Evolutionary conservation across 345 rosid genomes (phyloP).

Genomic region (Arabidopsis suecica): DNA sequence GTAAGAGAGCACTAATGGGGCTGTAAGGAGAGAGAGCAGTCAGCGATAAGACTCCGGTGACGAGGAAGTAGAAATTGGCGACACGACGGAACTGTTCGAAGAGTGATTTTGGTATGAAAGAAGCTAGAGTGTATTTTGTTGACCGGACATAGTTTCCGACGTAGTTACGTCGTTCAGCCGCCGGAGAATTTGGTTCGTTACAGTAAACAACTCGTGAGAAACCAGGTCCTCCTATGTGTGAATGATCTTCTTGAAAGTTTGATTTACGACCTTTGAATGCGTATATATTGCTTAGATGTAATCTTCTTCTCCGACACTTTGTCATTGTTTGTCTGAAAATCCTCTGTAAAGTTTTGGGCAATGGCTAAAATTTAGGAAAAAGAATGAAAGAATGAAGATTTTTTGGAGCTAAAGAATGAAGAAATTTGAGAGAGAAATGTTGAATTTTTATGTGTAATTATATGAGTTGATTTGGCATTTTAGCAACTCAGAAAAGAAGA

Average conservation of each 20-base stretch:
- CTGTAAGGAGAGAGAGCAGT: slow-evolving; percentile 85
- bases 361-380: background rate
- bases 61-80: slow-evolving; percentile 86
- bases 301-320: slow-evolving; percentile 57
- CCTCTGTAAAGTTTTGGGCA: background rate
- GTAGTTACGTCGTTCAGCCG: slow-evolving; percentile 57
- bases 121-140: slow-evolving; percentile 77
- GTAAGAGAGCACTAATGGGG: slow-evolving; percentile 77
- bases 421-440: slow-evolving; percentile 1
- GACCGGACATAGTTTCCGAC: slow-evolving; percentile 72
- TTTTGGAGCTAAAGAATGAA: background rate
- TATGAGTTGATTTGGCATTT: slow-evolving; percentile 10
- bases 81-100: slow-evolving; percentile 97
- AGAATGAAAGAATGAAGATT: slow-evolving; percentile 18
- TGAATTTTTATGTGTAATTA: background rate
- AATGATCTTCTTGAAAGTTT: slow-evolving; percentile 68
- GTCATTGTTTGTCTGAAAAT: slow-evolving; percentile 50
- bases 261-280: slow-evolving; percentile 70
- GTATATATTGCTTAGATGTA: slow-evolving; percentile 69
- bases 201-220: slow-evolving; percentile 83
- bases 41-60: slow-evolving; percentile 77
- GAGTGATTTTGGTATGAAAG: slow-evolving; percentile 82
- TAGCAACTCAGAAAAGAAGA: slow-evolving; percentile 25
- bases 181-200: slow-evolving; percentile 74
- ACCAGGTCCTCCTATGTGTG: slow-evolving; percentile 92